Base-by-base conservation (phyloP, 2,329 filamentous ascomycete species). In the Calonectria leucothoes region DNA sequence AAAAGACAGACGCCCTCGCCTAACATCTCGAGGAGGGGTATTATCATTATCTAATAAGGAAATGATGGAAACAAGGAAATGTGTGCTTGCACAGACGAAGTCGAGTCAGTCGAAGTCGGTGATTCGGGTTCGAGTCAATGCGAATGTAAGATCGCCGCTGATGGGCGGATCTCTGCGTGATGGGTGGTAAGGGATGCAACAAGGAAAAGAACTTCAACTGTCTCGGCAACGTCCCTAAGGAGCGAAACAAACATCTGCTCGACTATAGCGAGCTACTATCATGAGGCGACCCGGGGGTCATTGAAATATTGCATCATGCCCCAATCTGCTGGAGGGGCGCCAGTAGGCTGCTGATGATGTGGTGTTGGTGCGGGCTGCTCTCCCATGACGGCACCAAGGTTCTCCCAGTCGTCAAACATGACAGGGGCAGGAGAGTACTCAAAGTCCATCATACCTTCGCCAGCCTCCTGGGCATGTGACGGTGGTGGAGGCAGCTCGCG, bases 361-460 rank as follows among this genome's bases (percentile, higher is more conserved):
- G 66, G 65, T 57, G 70, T 72, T 6, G 70, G 80, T 27, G 77
- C 69, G 12, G 74, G 76, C 69, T 84, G 83, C 55, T 84, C 82
- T 11, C 55, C 55, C 25, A 84, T 78, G 25, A 85, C 81, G 27
- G 83, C 78, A 27, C 82, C 82, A 35, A 87, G 81, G 69, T 81
- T 84, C 69, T 85, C 85, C 86, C 86, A 87, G 72, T 86, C 85
- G 2, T 86, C 83, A 55, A 87, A 86, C 12, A 84, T 80, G 37
- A 85, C 81, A 10, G 82, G 80, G 3, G 81, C 80, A 3, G 85
- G 81, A 35, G 85, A 84, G 74, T 85, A 87, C 66, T 87, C 85
- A 76, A 87, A 87, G 55, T 86, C 85, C 84, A 87, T 87, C 77
- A 85, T 82, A 12, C 79, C 77, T 33, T 84, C 83, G 25, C 74